A percentile compares a stretch with the other conserved stretches of the same genome.
Conservation (phyloP, 2,329 filamentous ascomycete species). For the Neophaeococcomyces aloes region DNA sequence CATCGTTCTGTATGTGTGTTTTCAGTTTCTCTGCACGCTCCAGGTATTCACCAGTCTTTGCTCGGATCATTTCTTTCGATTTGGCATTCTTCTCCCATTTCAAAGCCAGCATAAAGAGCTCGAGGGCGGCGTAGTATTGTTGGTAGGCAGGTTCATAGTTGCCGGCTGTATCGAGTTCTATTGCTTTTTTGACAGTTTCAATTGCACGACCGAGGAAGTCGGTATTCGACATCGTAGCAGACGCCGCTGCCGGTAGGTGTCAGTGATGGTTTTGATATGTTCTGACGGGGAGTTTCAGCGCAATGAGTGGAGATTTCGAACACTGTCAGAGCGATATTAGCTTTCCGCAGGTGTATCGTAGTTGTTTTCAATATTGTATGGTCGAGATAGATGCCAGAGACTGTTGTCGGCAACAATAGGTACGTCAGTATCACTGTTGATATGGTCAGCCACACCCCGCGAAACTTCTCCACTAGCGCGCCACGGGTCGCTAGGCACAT, state of each 20-base stretch:
- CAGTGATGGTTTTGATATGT: background rate
- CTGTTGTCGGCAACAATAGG: background rate
- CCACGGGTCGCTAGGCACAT: constrained; percentile 3
- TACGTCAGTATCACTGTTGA: too few relatives aligned
- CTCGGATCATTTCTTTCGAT: constrained; percentile 92
- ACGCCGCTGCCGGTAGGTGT: background rate
- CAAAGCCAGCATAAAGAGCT: constrained; percentile 95
- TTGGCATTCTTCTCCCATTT: constrained; percentile 99
- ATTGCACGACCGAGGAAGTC: constrained; percentile 96
- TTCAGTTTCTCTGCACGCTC: constrained; percentile 98
- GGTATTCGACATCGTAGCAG: constrained; percentile 70
- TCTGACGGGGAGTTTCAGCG: background rate
- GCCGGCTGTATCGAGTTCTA: constrained; percentile 87
- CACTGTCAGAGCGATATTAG: too few relatives aligned
- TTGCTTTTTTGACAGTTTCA: constrained; percentile 92
- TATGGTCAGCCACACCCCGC: too few relatives aligned
- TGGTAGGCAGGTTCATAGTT: constrained; percentile 98
- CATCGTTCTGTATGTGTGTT: constrained; percentile 65
- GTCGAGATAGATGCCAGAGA: background rate
- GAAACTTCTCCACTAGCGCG: background rate
- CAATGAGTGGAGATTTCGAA: too few relatives aligned
- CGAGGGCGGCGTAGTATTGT: constrained; percentile 86
- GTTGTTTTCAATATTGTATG: too few relatives aligned
- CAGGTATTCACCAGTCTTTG: constrained; percentile 95
- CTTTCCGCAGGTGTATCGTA: too few relatives aligned